phyloP scores from a whole-genome alignment of 192 early-diverging fungal genomes.

The Coemansia aciculifera region DNA sequence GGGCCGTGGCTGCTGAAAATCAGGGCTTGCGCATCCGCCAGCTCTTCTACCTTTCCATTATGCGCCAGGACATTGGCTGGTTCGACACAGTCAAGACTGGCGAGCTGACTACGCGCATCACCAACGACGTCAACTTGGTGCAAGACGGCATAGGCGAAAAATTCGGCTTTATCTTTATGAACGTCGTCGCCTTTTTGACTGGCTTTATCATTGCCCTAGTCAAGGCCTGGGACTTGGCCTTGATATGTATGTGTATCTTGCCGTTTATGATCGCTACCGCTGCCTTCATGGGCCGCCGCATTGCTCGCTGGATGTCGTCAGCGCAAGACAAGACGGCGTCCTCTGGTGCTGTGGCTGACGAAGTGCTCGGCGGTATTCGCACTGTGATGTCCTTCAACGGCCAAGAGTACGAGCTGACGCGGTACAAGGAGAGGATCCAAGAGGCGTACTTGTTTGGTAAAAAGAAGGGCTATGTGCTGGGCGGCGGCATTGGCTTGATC shows the following conservation, averaged over 20 bases:
- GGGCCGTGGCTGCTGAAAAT: slow-evolving; percentile 57
- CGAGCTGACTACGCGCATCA: slow-evolving; percentile 81
- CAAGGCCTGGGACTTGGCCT: slow-evolving; percentile 76
- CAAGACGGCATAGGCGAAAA: slow-evolving; percentile 90
- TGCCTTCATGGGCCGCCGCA: slow-evolving; percentile 56
- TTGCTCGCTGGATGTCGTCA: slow-evolving; percentile 42
- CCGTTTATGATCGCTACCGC: slow-evolving; percentile 66
- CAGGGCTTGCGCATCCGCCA: slow-evolving; percentile 77
- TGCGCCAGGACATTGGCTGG: slow-evolving; percentile 89
- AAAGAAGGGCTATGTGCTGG: slow-evolving; percentile 61
- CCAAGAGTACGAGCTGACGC: slow-evolving; percentile 66
- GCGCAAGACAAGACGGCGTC: slow-evolving; percentile 72
- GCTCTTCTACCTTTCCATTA: slow-evolving; percentile 74
- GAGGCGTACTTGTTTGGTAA: slow-evolving; percentile 65
- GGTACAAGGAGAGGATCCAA: slow-evolving; percentile 66
- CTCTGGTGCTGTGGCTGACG: slow-evolving; percentile 82
- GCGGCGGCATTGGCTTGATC: slow-evolving; percentile 68
- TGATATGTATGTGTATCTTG: slow-evolving; percentile 75
- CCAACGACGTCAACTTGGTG: slow-evolving; percentile 79
- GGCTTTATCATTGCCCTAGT: slow-evolving; percentile 78
- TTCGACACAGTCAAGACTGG: slow-evolving; percentile 79
- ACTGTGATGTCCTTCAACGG: slow-evolving; percentile 83
- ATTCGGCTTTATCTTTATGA: slow-evolving; percentile 67
- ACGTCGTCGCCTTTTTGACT: slow-evolving; percentile 67
- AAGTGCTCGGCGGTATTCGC: slow-evolving; percentile 77